phyloP scores from a whole-genome alignment of 129 eudicot species.

The Sambucus nigra region DNA sequence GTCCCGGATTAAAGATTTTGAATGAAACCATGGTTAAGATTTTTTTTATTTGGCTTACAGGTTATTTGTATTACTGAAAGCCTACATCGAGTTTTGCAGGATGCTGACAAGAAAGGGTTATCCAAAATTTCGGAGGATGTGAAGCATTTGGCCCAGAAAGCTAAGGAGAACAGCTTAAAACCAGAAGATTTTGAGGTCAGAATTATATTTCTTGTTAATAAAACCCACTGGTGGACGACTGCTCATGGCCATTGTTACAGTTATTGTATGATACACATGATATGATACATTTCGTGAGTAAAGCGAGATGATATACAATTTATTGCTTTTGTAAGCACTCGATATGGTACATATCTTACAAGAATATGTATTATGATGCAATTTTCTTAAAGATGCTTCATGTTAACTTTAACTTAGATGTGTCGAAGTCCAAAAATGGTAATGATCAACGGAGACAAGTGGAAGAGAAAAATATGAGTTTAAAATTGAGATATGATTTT shows the following conservation, averaged over 20 bases:
- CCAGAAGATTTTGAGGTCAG: slow-evolving; percentile 92
- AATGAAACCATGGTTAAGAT: background rate
- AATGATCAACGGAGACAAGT: no score
- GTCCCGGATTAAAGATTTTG: background rate
- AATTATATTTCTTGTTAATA: background rate
- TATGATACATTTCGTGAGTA: no score
- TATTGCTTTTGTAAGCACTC: no score
- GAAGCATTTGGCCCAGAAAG: slow-evolving; percentile 71
- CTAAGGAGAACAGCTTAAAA: slow-evolving; percentile 75
- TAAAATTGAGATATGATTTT: no score
- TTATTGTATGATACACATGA: background rate
- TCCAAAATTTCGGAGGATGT: slow-evolving; percentile 76
- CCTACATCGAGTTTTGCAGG: slow-evolving; percentile 29
- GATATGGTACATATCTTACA: no score
- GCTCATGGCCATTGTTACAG: slow-evolving; percentile 4
- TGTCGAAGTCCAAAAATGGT: no score
- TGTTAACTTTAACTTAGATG: no score
- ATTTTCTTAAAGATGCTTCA: no score
- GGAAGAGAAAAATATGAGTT: no score
- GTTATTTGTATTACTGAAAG: background rate
- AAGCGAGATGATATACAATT: no score
- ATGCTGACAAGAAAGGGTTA: slow-evolving; percentile 90
- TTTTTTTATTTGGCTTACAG: background rate
- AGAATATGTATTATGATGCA: no score
- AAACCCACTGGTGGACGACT: background rate